Evolutionary conservation across 2,329 filamentous ascomycete genomes (phyloP).

Genomic region (Juglanconis sp.): DNA sequence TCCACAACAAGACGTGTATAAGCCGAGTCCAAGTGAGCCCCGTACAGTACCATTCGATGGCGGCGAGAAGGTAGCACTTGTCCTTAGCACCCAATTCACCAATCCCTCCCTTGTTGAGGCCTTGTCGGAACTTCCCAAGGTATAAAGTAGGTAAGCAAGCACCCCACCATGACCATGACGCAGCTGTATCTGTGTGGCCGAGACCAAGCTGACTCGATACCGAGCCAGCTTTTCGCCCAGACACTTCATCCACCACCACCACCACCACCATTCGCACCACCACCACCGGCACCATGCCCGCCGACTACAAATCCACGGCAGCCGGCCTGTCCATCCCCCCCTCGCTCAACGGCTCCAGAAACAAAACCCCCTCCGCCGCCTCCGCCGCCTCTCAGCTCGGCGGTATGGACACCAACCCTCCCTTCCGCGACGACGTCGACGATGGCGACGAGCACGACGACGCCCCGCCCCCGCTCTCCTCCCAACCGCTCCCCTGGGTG

Average conservation of each 20-base stretch:
- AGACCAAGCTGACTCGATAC: not conserved
- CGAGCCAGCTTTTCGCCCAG: not conserved
- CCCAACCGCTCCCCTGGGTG: conserved; percentile 32
- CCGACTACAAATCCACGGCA: conserved; percentile 49
- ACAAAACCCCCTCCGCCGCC: conserved; percentile 24
- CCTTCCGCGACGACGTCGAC: conserved; percentile 25
- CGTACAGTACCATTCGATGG: not conserved
- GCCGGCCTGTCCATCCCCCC: conserved; percentile 46
- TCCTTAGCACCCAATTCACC: not conserved
- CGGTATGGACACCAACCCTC: conserved; percentile 19
- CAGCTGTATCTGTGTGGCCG: too few relatives aligned
- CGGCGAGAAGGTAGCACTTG: not conserved
- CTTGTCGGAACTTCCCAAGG: not conserved
- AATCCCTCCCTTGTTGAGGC: not conserved
- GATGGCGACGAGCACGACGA: conserved; percentile 26
- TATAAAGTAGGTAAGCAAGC: too few relatives aligned
- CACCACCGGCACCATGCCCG: conserved; percentile 39
- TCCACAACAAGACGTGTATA: not conserved
- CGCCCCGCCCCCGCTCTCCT: conserved; percentile 41
- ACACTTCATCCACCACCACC: not conserved
- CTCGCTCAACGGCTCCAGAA: conserved; percentile 20
- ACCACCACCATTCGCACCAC: not conserved
- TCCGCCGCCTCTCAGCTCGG: conserved; percentile 29
- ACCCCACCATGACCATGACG: too few relatives aligned
- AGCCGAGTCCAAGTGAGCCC: not conserved